A percentile compares a stretch with the other conserved stretches of the same genome.
phyloP scores from a whole-genome alignment of 768 basidiomycete species.

The Termitomyces eurrhizus region DNA sequence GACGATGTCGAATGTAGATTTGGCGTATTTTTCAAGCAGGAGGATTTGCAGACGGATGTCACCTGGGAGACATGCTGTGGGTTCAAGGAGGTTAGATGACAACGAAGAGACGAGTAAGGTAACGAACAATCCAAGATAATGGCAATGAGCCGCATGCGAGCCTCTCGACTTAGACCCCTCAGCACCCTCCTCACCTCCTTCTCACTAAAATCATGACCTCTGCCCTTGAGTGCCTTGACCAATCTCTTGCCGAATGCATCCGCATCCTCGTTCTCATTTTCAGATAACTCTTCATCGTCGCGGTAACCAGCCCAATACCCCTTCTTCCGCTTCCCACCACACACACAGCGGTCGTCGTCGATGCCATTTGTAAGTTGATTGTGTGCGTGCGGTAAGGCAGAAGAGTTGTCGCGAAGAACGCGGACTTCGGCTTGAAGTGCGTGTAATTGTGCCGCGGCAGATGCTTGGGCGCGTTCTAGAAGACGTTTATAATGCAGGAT shows the following conservation, averaged over 20 bases:
- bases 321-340: constrained; percentile 57
- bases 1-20: constrained; percentile 79
- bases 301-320: constrained; percentile 76
- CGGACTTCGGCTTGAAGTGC: constrained; percentile 81
- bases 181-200: constrained; percentile 62
- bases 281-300: constrained; percentile 31
- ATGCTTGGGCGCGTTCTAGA: constrained; percentile 75
- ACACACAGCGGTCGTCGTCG: constrained; percentile 36
- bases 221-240: constrained; percentile 45
- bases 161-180: constrained; percentile 58
- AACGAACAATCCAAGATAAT: constrained; percentile 47
- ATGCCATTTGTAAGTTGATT: constrained; percentile 19
- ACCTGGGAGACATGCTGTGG: constrained; percentile 70
- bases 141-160: constrained; percentile 48
- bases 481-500: constrained; percentile 74
- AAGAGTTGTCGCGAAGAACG: constrained; percentile 48
- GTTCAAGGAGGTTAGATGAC: not conserved
- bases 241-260: constrained; percentile 31
- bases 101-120: not conserved
- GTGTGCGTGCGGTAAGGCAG: constrained; percentile 14
- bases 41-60: constrained; percentile 84
- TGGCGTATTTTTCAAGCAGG: constrained; percentile 79
- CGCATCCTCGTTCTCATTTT: constrained; percentile 32
- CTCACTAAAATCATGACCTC: constrained; percentile 62
- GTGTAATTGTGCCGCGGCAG: constrained; percentile 77